Evolutionary conservation across 179 eudicot genomes (phyloP), one percentile per base, ranked within the genome.

Genomic region (Vitellaria paradoxa): DNA sequence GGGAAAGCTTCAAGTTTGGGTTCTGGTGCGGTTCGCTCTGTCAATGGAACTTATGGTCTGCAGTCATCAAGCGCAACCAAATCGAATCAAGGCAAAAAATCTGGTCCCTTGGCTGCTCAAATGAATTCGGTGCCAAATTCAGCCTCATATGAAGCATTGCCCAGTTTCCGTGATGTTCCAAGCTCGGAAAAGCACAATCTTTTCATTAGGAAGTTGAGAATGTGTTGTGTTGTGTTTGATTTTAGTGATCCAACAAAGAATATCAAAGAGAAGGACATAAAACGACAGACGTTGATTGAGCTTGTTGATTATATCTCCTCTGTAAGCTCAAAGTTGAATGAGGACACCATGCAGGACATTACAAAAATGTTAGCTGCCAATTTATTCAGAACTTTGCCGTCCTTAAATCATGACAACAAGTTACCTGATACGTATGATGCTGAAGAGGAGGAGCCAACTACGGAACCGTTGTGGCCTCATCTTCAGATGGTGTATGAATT

Each of bases 381-480:
- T 80, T 47, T 86, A n/a, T 83, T 86, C 71, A 56, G 86, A 67
- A 61, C 81, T 14, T 70, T 77, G 11, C 77, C 86, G 9, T 68
- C 80, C 45, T 77, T 71, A 14, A 55, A 65, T 67, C 74, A 74
- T 50, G 81, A 86, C 40, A 78, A 79, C 71, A 87, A 82, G 23
- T 68, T 65, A 47, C 64, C 69, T 26, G 82, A 78, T 78, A 77
- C 73, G 37, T 82, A 67, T 72, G 85, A 86, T 65, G 73, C 73
- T 9, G 88, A 83, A 77, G 86, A 81, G 24, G 88, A 79, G 53
- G 86, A 83, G 63, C 84, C 76, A 6, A 46, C 59, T 55, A 81
- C 81, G 83, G 86, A 83, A 37, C 86, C 85, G 3, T 57, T 83
- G 1, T 86, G 88, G 88, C 60, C 82, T 50, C 86, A 83, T 81